These are phyloP conservation scores for Schizonepeta tenuifolia DNA, from an alignment of 257 asterid species.

Conservation along the genomic window DNA sequence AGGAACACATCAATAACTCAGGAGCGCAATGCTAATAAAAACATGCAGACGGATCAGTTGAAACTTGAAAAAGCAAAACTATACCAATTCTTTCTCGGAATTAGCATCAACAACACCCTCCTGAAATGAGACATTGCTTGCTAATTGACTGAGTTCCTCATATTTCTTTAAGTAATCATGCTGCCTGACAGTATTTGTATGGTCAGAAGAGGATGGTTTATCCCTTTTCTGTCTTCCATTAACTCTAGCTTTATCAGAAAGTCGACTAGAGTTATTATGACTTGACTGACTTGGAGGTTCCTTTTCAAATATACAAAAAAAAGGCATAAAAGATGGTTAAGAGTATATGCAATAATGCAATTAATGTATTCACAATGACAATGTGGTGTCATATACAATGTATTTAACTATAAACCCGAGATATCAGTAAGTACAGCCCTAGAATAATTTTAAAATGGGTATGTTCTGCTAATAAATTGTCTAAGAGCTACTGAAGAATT, in stretches of 20 bases:
- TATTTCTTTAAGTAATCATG: slow-evolving; percentile 59
- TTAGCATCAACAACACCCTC: slow-evolving; percentile 75
- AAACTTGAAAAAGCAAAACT: slow-evolving; percentile 23
- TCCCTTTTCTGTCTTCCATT: slow-evolving; percentile 39
- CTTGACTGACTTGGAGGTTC: slow-evolving; percentile 46
- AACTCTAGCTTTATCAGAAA: slow-evolving; percentile 44
- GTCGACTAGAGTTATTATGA: slow-evolving; percentile 32
- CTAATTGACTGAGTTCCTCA: slow-evolving; percentile 60
- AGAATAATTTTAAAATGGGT: neutral
- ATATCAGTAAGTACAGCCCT: neutral
- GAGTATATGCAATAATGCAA: neutral
- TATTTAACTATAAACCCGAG: slow-evolving; percentile 12
- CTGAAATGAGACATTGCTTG: slow-evolving; percentile 50
- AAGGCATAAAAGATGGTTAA: slow-evolving; percentile 10
- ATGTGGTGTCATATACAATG: neutral
- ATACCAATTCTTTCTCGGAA: slow-evolving; percentile 95
- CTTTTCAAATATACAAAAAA: slow-evolving; percentile 34
- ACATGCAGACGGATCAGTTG: neutral
- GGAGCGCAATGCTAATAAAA: slow-evolving; percentile 14
- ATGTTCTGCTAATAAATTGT: neutral
- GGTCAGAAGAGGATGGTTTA: slow-evolving; percentile 37
- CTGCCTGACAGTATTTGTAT: slow-evolving; percentile 37
- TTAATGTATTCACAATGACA: neutral
- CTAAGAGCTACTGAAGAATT: slow-evolving; percentile 1
- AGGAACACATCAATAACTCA: slow-evolving; percentile 25